phyloP scores from a whole-genome alignment of 1,284 basidiomycete genomes.

The Leccinum pachyderme region DNA sequence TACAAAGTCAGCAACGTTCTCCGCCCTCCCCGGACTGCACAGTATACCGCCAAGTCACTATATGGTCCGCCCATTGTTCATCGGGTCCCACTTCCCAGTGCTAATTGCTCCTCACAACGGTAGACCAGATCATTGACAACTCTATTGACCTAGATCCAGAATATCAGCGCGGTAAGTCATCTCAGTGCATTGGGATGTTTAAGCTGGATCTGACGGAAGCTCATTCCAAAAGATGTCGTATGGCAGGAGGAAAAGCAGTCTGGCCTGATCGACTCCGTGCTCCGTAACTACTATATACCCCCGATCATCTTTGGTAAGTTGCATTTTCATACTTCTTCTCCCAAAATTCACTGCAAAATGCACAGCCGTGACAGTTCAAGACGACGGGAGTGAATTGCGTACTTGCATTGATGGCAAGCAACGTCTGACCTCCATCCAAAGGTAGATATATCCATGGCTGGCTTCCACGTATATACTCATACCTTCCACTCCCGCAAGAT shows the following conservation, averaged over 20 bases:
- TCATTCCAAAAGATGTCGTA: conserved; percentile 42
- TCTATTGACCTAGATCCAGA: conserved; percentile 50
- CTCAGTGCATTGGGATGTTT: background rate
- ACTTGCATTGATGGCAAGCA: conserved; percentile 58
- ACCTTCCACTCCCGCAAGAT: conserved; percentile 29
- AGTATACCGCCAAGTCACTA: conserved; percentile 43
- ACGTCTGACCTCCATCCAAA: conserved; percentile 50
- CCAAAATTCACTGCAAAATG: background rate
- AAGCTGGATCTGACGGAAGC: conserved; percentile 3
- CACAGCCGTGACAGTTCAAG: conserved; percentile 24
- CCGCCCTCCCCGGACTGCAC: conserved; percentile 42
- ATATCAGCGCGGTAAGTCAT: conserved; percentile 47
- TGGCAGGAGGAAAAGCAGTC: conserved; percentile 46
- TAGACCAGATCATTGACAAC: conserved; percentile 48
- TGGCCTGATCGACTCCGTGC: conserved; percentile 53
- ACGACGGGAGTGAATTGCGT: conserved; percentile 44
- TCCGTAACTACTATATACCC: conserved; percentile 56
- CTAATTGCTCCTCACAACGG: background rate
- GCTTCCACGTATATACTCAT: background rate
- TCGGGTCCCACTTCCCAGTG: background rate
- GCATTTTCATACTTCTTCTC: background rate
- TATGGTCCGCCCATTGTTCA: conserved; percentile 38
- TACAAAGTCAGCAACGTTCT: conserved; percentile 39
- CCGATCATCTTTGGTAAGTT: conserved; percentile 50
- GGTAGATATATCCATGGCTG: conserved; percentile 28